Evolutionary conservation across 2,329 filamentous ascomycete species (phyloP).

Genomic region (Monosporascus sp.): DNA sequence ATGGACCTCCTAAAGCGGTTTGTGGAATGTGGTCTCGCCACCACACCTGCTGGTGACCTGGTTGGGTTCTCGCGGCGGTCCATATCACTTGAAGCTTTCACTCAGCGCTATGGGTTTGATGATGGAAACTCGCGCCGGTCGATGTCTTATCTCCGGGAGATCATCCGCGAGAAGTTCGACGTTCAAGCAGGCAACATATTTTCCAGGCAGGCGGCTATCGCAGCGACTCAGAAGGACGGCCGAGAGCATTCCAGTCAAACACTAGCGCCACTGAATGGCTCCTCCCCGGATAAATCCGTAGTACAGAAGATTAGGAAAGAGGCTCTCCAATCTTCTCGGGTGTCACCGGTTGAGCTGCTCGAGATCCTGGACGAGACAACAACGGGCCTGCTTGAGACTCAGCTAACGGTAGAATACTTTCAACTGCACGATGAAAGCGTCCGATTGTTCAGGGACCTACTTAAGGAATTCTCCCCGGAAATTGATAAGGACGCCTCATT

Average conservation of each 20-base stretch:
- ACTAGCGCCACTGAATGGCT: background rate
- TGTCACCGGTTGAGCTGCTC: slow-evolving; percentile 19
- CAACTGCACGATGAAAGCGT: slow-evolving; percentile 14
- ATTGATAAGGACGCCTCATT: background rate
- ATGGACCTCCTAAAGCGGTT: slow-evolving; percentile 3
- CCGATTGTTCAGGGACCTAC: slow-evolving; percentile 8
- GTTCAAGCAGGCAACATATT: background rate
- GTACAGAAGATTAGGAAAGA: slow-evolving; percentile 3
- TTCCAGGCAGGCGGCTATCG: slow-evolving; percentile 1
- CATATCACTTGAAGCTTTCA: slow-evolving; percentile 4
- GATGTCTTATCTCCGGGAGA: slow-evolving; percentile 6
- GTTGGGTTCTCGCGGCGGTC: background rate
- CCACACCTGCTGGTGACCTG: background rate
- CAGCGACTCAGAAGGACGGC: background rate
- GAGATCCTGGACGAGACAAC: slow-evolving; percentile 17
- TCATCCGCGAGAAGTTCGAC: slow-evolving; percentile 5
- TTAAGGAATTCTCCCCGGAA: slow-evolving; percentile 5
- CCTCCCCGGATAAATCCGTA: background rate
- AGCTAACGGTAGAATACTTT: slow-evolving; percentile 21
- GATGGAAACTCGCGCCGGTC: background rate
- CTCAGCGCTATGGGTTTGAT: slow-evolving; percentile 1
- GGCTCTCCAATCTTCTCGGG: slow-evolving; percentile 5
- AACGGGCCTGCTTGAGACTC: slow-evolving; percentile 13
- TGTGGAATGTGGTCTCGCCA: slow-evolving; percentile 1
- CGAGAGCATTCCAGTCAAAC: background rate